Percentiles rank a stretch among this genome's conserved stretches.
These are phyloP conservation scores for Nemania diffusa DNA, from an alignment of 2,329 filamentous ascomycete genomes.

Conservation along the genomic window DNA sequence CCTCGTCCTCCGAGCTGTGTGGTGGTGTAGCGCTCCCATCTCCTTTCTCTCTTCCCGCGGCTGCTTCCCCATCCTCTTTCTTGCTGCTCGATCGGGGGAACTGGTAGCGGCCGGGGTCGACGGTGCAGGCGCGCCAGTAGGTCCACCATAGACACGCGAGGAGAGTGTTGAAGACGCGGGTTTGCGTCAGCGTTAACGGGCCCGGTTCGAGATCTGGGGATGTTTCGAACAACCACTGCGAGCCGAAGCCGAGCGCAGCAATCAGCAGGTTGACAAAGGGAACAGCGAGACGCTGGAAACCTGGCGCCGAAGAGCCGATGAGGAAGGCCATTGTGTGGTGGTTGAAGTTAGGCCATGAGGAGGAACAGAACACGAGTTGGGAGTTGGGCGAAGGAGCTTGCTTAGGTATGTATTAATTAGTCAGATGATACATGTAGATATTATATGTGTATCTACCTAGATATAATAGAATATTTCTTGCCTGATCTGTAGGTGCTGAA, in stretches of 20 bases:
- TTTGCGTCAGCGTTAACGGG: slow-evolving; percentile 67
- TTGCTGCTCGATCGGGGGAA: slow-evolving; percentile 49
- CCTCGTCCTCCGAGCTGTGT: slow-evolving; percentile 42
- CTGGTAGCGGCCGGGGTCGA: slow-evolving; percentile 66
- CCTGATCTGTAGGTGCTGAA: no score
- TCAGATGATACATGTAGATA: no score
- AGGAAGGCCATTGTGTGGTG: slow-evolving; percentile 47
- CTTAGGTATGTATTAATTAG: not conserved
- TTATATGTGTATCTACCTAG: no score
- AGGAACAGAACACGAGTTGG: no score
- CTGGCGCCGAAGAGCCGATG: slow-evolving; percentile 44
- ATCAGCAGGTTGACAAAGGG: slow-evolving; percentile 75
- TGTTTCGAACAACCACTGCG: slow-evolving; percentile 75
- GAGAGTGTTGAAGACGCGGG: slow-evolving; percentile 72
- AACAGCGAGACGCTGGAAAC: slow-evolving; percentile 69
- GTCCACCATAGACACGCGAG: slow-evolving; percentile 73
- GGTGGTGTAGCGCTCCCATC: slow-evolving; percentile 41
- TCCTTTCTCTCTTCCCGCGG: slow-evolving; percentile 40
- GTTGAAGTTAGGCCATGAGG: slow-evolving; percentile 31
- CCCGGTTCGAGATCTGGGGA: slow-evolving; percentile 68
- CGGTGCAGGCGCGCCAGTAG: slow-evolving; percentile 71
- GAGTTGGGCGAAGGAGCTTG: not conserved
- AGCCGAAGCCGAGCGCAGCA: slow-evolving; percentile 74
- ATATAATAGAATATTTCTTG: no score
- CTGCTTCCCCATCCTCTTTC: slow-evolving; percentile 3